Percentiles rank a stretch among this genome's conserved stretches.
These are phyloP conservation scores for Helotiales sp. DNA, from an alignment of 2,329 filamentous ascomycete species.

Conservation along the genomic window DNA sequence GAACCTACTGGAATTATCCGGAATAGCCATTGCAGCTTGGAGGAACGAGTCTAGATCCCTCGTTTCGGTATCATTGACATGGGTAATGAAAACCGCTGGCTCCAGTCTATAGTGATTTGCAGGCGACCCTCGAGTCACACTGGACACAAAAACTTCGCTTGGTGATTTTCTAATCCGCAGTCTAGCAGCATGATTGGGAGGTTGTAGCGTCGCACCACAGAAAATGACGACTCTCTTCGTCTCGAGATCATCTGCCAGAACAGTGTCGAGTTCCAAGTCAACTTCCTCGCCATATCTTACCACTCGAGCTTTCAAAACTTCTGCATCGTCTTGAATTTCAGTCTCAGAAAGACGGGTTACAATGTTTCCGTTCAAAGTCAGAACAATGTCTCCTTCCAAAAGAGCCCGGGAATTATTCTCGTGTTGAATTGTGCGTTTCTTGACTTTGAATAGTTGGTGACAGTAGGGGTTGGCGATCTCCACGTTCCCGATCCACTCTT, in stretches of 20 bases:
- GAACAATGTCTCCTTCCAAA: slow-evolving; percentile 87
- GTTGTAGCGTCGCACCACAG: slow-evolving; percentile 91
- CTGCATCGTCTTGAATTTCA: slow-evolving; percentile 94
- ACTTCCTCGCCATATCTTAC: slow-evolving; percentile 85
- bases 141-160: slow-evolving; percentile 94
- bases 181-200: slow-evolving; percentile 92
- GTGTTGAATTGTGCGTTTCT: slow-evolving; percentile 78
- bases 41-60: slow-evolving; percentile 83
- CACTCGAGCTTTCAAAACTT: slow-evolving; percentile 81
- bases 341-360: slow-evolving; percentile 93
- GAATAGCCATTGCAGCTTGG: slow-evolving; percentile 82
- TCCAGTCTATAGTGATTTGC: slow-evolving; percentile 90
- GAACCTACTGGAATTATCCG: slow-evolving; percentile 84
- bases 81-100: slow-evolving; percentile 96
- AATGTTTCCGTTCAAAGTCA: slow-evolving; percentile 88
- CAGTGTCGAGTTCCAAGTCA: slow-evolving; percentile 77
- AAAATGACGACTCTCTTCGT: slow-evolving; percentile 92
- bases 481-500: slow-evolving; percentile 93
- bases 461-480: slow-evolving; percentile 86
- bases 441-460: slow-evolving; percentile 98
- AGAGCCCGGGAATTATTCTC: slow-evolving; percentile 66
- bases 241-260: slow-evolving; percentile 87
- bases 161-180: slow-evolving; percentile 98
- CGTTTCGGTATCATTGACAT: slow-evolving; percentile 88
- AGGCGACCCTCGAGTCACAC: slow-evolving; percentile 80